Evolutionary conservation across 768 basidiomycete genomes (phyloP).

Genomic region (Phallus indusiatus): DNA sequence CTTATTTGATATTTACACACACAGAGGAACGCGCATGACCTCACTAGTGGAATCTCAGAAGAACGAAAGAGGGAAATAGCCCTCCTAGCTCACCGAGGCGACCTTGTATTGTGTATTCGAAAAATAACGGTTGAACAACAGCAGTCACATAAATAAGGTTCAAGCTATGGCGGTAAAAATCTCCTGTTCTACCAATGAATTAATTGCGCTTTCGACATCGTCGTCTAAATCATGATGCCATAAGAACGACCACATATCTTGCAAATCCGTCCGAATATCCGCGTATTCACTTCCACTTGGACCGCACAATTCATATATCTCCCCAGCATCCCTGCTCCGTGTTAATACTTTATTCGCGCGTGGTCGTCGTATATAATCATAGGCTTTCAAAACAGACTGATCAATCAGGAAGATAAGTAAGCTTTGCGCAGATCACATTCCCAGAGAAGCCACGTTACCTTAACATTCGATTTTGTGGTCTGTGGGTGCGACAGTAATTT

Average conservation of each 20-base stretch:
- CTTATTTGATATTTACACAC: too few species aligned
- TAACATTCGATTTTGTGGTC: constrained; percentile 30
- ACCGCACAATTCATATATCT: constrained; percentile 34
- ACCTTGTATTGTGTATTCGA: too few species aligned
- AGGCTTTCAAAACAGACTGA: constrained; percentile 38
- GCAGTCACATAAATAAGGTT: too few species aligned
- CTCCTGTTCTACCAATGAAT: neutral
- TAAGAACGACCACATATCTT: constrained; percentile 36
- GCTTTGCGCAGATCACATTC: neutral
- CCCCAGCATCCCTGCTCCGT: constrained; percentile 34
- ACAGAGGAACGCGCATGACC: too few species aligned
- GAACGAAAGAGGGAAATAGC: too few species aligned
- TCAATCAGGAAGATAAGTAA: neutral
- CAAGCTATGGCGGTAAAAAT: too few species aligned
- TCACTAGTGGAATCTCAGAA: too few species aligned
- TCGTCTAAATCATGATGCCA: constrained; percentile 38
- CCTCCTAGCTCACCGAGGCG: too few species aligned
- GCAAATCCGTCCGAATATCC: constrained; percentile 26
- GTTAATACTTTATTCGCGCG: constrained; percentile 42
- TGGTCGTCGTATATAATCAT: constrained; percentile 34
- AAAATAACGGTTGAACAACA: too few species aligned
- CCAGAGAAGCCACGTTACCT: constrained; percentile 20
- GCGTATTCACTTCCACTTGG: constrained; percentile 20
- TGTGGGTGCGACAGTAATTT: constrained; percentile 35
- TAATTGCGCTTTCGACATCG: constrained; percentile 28